Percentiles rank a stretch among this genome's conserved stretches.
phyloP scores from a whole-genome alignment of 345 rosid genomes.

The Rubroshorea leprosula region DNA sequence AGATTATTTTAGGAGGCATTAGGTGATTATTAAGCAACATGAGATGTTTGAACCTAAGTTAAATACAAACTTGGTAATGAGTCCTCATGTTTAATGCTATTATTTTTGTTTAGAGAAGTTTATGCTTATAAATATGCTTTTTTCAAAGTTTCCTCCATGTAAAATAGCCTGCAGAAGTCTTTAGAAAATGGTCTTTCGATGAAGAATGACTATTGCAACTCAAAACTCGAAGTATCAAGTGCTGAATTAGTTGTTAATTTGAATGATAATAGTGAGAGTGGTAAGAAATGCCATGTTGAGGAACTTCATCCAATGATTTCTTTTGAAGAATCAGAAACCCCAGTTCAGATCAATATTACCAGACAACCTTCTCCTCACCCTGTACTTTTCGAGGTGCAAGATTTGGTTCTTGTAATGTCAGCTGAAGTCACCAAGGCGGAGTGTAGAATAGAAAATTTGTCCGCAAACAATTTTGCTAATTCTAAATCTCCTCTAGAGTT shows the following conservation, averaged over 20 bases:
- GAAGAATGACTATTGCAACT: slow-evolving; percentile 27
- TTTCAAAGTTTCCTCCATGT: slow-evolving; percentile 24
- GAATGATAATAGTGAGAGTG: slow-evolving; percentile 30
- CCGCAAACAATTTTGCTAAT: slow-evolving; percentile 41
- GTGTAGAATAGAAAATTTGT: slow-evolving; percentile 42
- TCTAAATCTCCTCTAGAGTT: slow-evolving; percentile 76
- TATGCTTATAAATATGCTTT: slow-evolving; percentile 12
- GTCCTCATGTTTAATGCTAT: background rate
- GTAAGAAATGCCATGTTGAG: slow-evolving; percentile 33
- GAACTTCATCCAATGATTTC: slow-evolving; percentile 81
- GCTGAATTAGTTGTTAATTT: slow-evolving; percentile 25
- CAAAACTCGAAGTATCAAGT: slow-evolving; percentile 41
- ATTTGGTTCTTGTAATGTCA: slow-evolving; percentile 48
- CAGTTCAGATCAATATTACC: slow-evolving; percentile 35
- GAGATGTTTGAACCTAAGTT: too few species aligned
- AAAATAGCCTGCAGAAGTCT: slow-evolving; percentile 42
- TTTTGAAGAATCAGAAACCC: slow-evolving; percentile 63
- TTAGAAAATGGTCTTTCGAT: slow-evolving; percentile 34
- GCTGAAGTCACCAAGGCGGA: slow-evolving; percentile 44
- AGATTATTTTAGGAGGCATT: slow-evolving; percentile 12
- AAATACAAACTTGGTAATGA: too few species aligned
- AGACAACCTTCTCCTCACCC: slow-evolving; percentile 98
- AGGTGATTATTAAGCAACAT: background rate
- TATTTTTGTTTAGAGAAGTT: slow-evolving; percentile 6
- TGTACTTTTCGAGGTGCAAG: slow-evolving; percentile 88